Evolutionary conservation across 1,139 yeast genomes (phyloP).

Genomic region (Suhomyces ambrosiae): DNA sequence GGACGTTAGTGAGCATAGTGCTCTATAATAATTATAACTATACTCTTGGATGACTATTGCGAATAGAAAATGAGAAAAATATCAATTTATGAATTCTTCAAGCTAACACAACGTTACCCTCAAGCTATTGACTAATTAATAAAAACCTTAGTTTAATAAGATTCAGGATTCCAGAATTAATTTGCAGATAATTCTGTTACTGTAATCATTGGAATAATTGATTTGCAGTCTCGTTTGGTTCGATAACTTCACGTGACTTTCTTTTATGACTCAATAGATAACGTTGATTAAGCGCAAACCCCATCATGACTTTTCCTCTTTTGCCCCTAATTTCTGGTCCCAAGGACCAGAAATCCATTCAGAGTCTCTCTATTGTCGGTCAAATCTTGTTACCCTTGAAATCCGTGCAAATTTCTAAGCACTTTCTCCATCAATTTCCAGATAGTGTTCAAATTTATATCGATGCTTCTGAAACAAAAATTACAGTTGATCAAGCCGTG

Average conservation of each 20-base stretch:
- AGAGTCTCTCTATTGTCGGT: constrained; percentile 40
- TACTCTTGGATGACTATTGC: no score
- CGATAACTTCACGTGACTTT: constrained; percentile 7
- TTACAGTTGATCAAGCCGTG: constrained; percentile 47
- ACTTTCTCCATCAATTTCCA: constrained; percentile 40
- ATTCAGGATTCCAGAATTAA: no score
- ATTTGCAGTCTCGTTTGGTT: no score
- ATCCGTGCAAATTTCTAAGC: constrained; percentile 32
- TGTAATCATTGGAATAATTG: no score
- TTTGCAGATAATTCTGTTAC: no score
- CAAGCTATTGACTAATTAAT: no score
- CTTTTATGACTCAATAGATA: constrained; percentile 8
- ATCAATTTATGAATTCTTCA: no score
- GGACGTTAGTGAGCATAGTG: no score
- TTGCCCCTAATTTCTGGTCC: constrained; percentile 39
- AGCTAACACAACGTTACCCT: no score
- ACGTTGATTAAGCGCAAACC: background rate
- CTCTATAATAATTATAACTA: no score
- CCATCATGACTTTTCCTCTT: constrained; percentile 48
- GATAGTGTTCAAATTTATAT: constrained; percentile 35
- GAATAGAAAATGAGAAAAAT: no score
- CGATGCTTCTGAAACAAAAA: constrained; percentile 28
- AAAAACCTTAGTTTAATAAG: no score
- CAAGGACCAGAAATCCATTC: constrained; percentile 23
- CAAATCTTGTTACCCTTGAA: constrained; percentile 38